Evolutionary conservation across 164 flowering plant genomes (phyloP), one percentile per base, ranked within the genome.

Genomic region (Aristolochia fimbriata): DNA sequence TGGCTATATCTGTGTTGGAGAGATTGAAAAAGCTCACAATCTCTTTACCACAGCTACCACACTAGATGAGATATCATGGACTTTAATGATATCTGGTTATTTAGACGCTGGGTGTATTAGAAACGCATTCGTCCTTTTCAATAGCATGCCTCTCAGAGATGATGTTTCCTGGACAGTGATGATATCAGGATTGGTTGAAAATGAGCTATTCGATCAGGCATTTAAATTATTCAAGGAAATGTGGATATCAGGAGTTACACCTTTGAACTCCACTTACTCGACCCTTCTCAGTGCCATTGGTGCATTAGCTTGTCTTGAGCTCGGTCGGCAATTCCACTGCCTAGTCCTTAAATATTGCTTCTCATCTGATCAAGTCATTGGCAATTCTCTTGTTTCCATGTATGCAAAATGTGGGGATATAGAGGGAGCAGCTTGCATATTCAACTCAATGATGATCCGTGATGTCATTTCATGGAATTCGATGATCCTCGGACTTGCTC

Each of bases 121-220:
- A 14, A 72, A 71, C 61, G 92, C 92, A 0, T 67, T 77, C 19
- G 13, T 63, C 41, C 66, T 81, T 4, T 88, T 85, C 15, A 19
- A 67, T 20, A 62, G 41, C 52, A 85, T 85, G 86, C 82, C 82
- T 10, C 54, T 66, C 8, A 78, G 64, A 58, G 87, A 85, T 73
- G 67, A 73, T 27, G 55, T 84, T 31, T 74, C 88, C 8, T 83
- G 86, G 84, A 83, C 88, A n/a, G 73, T 68, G 19, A 81, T 81
- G 83, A 72, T 83, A 62, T 77, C 80, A 13, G 83, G 84, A 22
- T 67, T 69, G 55, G 73, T 77, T 47, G 75, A 70, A 53, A 81
- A 83, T 70, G 87, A 83, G 64, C 72, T 72, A 12, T 74, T 83
- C 53, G 19, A 55, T 6, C 74, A 81, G 64, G 82, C 85, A 58